Conservation (phyloP, 2,329 filamentous ascomycete genomes). For the Trichoderma sp. region DNA sequence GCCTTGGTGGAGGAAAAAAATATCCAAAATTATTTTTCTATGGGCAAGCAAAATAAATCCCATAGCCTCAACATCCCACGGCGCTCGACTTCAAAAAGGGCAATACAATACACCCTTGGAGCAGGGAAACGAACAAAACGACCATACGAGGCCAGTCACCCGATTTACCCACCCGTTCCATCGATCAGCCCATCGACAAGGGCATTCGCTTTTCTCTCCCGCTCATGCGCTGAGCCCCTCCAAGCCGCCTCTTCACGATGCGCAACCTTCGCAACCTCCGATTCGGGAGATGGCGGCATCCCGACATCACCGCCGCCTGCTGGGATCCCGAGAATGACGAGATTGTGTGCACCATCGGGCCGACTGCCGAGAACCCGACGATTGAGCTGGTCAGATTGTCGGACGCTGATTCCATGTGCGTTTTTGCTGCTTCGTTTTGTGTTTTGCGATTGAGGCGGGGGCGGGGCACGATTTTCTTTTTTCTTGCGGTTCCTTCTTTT, state of each 20-base stretch:
- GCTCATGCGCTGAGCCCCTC: constrained; percentile 16
- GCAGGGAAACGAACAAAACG: neutral
- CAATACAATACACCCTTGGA: neutral
- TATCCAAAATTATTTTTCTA: neutral
- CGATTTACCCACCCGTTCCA: neutral
- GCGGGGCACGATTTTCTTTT: constrained; percentile 10
- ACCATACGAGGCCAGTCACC: neutral
- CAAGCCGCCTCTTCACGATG: constrained; percentile 54
- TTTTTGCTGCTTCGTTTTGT: constrained; percentile 13
- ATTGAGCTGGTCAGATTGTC: constrained; percentile 69
- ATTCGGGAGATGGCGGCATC: constrained; percentile 64
- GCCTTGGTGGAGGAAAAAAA: neutral
- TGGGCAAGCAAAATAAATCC: neutral
- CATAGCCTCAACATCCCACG: neutral
- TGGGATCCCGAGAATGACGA: constrained; percentile 84
- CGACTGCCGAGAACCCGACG: constrained; percentile 65
- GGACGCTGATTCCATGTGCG: constrained; percentile 48
- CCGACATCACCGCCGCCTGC: constrained; percentile 71
- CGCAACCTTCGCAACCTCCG: constrained; percentile 82
- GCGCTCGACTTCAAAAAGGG: neutral
- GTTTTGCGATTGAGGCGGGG: constrained; percentile 7
- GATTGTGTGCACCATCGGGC: constrained; percentile 82
- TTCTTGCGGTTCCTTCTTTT: neutral
- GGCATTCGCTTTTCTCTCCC: neutral
- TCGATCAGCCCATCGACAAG: neutral